A percentile compares a stretch with the other conserved stretches of the same genome.
These are phyloP conservation scores for Triticum urartu DNA, from an alignment of 176 grass and related monocot genomes.

Conservation along the genomic window DNA sequence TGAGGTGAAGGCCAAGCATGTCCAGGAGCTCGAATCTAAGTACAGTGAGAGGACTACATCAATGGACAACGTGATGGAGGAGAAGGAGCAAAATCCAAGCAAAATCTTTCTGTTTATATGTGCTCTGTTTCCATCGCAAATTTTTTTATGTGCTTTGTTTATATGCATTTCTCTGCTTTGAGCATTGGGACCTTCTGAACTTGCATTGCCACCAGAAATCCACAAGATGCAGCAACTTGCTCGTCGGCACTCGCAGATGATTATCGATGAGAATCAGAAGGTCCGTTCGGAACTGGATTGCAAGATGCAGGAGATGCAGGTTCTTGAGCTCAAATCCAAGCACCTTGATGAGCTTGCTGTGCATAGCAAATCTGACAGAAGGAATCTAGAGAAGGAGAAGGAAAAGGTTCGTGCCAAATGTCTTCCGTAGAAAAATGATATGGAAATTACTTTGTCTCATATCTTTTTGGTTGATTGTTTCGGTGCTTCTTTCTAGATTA, in stretches of 20 bases:
- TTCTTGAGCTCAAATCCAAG: constrained; percentile 28
- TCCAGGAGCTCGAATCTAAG: constrained; percentile 36
- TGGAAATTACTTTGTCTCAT: too few relatives aligned
- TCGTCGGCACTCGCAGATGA: constrained; percentile 50
- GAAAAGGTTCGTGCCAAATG: constrained; percentile 2
- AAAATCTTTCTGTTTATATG: not conserved
- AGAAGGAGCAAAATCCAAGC: constrained; percentile 37
- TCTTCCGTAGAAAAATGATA: not conserved
- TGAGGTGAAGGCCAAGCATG: constrained; percentile 40
- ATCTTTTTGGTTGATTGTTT: too few relatives aligned
- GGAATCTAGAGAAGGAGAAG: not conserved
- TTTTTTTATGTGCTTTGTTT: too few relatives aligned
- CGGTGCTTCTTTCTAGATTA: not conserved
- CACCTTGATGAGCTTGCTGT: not conserved
- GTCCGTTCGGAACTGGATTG: constrained; percentile 42
- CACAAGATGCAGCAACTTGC: constrained; percentile 57
- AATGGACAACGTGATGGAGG: constrained; percentile 45
- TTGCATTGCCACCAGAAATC: constrained; percentile 21
- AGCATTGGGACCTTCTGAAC: too few relatives aligned
- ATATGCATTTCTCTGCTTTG: too few relatives aligned
- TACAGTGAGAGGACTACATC: constrained; percentile 39
- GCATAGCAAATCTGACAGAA: not conserved
- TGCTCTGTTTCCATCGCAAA: not conserved
- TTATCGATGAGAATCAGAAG: constrained; percentile 51
- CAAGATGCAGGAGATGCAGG: constrained; percentile 47